phyloP scores from a whole-genome alignment of 225 moss, liverwort and hornwort genomes.

The Marchantia paleacea region DNA sequence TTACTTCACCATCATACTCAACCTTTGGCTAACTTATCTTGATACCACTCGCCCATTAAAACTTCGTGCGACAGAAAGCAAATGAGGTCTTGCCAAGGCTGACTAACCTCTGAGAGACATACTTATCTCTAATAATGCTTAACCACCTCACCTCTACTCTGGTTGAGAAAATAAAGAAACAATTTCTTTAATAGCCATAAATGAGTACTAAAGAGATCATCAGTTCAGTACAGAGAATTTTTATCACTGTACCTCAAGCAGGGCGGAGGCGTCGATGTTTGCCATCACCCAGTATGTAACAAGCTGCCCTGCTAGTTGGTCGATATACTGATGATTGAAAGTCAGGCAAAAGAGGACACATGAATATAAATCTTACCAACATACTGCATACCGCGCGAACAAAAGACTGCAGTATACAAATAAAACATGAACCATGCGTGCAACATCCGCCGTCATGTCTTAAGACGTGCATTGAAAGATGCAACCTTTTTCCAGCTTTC shows the following conservation, averaged over 20 bases:
- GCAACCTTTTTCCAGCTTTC: background rate
- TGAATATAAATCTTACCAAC: background rate
- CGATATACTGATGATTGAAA: slow-evolving; percentile 60
- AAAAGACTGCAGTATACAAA: background rate
- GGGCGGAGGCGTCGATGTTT: slow-evolving; percentile 56
- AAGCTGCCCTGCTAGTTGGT: slow-evolving; percentile 70
- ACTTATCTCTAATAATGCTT: background rate
- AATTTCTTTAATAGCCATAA: too few species aligned
- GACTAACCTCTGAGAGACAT: background rate
- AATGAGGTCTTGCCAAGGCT: background rate
- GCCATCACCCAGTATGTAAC: slow-evolving; percentile 75
- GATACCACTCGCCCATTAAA: background rate
- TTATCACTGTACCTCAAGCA: slow-evolving; percentile 57
- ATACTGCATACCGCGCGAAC: background rate
- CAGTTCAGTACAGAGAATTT: too few species aligned
- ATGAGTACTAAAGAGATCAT: too few species aligned
- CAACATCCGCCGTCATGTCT: background rate
- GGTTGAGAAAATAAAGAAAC: background rate
- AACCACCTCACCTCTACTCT: background rate
- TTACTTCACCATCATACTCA: background rate
- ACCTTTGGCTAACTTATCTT: background rate
- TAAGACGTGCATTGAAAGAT: background rate
- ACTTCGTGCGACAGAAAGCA: background rate
- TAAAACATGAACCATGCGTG: background rate
- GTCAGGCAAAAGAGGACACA: background rate